phyloP scores from a whole-genome alignment of 2,329 filamentous ascomycete genomes.

The Rhexocercosporidium sp. region DNA sequence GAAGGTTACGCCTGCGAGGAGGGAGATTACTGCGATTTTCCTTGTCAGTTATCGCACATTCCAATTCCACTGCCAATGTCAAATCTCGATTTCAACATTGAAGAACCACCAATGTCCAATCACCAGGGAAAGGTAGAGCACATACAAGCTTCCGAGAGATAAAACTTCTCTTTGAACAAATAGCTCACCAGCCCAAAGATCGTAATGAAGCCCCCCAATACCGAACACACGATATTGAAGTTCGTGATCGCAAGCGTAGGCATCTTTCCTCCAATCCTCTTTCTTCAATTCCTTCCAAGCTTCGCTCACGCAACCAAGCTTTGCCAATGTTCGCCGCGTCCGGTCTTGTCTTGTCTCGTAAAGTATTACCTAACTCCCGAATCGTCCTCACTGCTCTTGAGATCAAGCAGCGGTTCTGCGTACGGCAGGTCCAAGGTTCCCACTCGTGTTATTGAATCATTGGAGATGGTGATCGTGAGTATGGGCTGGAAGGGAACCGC shows the following conservation, averaged over 20 bases:
- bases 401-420: conserved; percentile 40
- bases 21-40: conserved; percentile 71
- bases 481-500: conserved; percentile 15
- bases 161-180: conserved; percentile 86
- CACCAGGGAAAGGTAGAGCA: not conserved
- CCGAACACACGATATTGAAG: conserved; percentile 62
- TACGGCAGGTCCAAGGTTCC: conserved; percentile 29
- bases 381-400: conserved; percentile 47
- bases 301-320: conserved; percentile 5
- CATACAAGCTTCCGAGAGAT: conserved; percentile 87
- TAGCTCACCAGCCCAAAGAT: conserved; percentile 92
- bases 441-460: conserved; percentile 53
- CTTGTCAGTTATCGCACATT: conserved; percentile 10
- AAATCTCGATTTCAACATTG: not conserved
- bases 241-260: conserved; percentile 55
- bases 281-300: not conserved
- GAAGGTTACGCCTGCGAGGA: conserved; percentile 78
- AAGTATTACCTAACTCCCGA: conserved; percentile 44
- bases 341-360: conserved; percentile 1
- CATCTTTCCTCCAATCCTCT: conserved; percentile 42
- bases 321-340: conserved; percentile 7
- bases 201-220: conserved; percentile 85
- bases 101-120: not conserved
- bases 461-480: conserved; percentile 6
- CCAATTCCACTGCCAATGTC: not conserved